Evolutionary conservation across 257 asterid species (phyloP), one percentile per base, ranked within the genome.

Genomic region (Solanum bulbocastanum): DNA sequence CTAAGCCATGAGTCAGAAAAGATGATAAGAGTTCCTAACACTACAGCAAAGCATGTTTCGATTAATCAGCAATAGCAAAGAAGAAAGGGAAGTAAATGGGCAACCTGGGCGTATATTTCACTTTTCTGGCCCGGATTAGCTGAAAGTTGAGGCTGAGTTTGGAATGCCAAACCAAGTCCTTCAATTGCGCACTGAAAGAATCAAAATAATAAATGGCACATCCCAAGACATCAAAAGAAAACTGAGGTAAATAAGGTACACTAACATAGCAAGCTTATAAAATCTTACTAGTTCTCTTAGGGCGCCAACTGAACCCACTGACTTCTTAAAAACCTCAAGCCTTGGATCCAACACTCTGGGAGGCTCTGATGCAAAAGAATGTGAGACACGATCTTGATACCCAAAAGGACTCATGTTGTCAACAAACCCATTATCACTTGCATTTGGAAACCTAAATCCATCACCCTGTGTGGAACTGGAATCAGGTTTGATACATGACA

Each of bases 101-200:
- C 85, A 79, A 96, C 99, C 99, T 94, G 93, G 39, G 98, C 98
- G 86, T 88, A 92, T 87, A 96, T 95, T 93, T 96, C 99, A 35
- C 90, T 93, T 92, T 88, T 96, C 93, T 90, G 95, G 88, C 94
- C 93, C 10, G 94, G 93, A 90, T 90, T 93, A 86, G 91, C 93
- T 20, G 96, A 93, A 87, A 93, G 91, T 87, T 96, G 98, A 87
- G 98, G 98, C 89, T 93, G 98, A 74, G 95, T 92, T 93, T 93
- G 98, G 89, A 92, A 97, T 87, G 92, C 94, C 85, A 97, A 89
- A 88, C 88, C 88, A 86, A 95, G 92, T 85, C 99, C 99, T 92
- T 97, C 98, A 87, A 89, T 89, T 86, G 90, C 86, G 83, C 99
- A 94, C 99, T 97, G 91, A 40, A 72, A 89, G 87, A 87, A 88